Percentiles rank a stretch among this genome's conserved stretches.
phyloP scores from a whole-genome alignment of 441 rosid species.

The Geranium incanum region DNA sequence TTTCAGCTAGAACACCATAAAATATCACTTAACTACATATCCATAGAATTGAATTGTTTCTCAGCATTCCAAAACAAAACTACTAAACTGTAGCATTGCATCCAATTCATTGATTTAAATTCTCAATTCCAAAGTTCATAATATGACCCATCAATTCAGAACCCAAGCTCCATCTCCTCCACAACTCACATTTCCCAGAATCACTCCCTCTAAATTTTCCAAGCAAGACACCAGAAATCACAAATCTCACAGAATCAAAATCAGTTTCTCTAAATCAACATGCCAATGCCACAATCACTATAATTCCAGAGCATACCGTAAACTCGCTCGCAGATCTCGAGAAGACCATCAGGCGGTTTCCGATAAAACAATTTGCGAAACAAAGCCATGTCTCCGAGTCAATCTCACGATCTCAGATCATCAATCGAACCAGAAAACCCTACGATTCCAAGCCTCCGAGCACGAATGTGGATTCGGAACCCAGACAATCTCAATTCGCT shows the following conservation, averaged over 20 bases:
- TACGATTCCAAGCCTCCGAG: background rate
- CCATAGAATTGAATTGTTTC: too few relatives aligned
- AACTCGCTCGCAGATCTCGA: slow-evolving; percentile 83
- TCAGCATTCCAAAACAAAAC: too few relatives aligned
- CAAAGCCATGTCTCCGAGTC: slow-evolving; percentile 47
- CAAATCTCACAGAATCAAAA: slow-evolving; percentile 4
- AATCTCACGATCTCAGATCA: background rate
- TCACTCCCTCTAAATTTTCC: background rate
- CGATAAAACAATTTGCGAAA: slow-evolving; percentile 72
- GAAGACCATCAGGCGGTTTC: slow-evolving; percentile 87
- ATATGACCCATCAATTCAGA: background rate
- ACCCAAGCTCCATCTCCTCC: background rate
- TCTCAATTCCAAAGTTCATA: background rate
- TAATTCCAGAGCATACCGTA: slow-evolving; percentile 38
- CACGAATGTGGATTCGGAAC: background rate
- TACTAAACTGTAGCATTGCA: too few relatives aligned
- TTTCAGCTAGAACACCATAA: background rate
- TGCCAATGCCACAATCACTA: background rate
- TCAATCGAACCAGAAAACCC: slow-evolving; percentile 1
- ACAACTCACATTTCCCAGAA: background rate
- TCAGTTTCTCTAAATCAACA: background rate
- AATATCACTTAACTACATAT: background rate
- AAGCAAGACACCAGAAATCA: background rate
- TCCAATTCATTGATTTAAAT: background rate
- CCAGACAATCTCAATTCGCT: too few relatives aligned